These are phyloP conservation scores for Rhizodiscina lignyota DNA, from an alignment of 495 filamentous ascomycete species.

Conservation along the genomic window DNA sequence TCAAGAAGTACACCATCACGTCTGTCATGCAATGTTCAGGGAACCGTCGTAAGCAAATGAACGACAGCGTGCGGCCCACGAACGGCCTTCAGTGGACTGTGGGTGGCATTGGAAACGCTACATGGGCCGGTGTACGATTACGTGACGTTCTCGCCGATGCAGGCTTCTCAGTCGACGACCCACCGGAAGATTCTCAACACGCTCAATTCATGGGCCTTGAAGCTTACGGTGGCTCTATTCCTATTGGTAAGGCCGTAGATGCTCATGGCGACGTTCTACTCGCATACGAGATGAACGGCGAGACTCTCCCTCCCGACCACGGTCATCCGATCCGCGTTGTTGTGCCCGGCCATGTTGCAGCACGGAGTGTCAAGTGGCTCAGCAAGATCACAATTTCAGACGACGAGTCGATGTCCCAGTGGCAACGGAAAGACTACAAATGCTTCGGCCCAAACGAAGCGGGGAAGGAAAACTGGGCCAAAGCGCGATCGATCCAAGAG, in stretches of 20 bases:
- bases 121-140: slow-evolving; percentile 43
- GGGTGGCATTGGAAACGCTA: slow-evolving; percentile 41
- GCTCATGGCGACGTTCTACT: slow-evolving; percentile 40
- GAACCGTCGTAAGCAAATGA: slow-evolving; percentile 46
- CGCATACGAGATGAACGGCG: slow-evolving; percentile 25
- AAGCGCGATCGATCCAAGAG: no score
- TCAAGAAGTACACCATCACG: slow-evolving; percentile 36
- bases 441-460: no score
- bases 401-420: no score
- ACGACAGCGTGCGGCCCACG: slow-evolving; percentile 30
- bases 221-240: no score
- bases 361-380: slow-evolving; percentile 50
- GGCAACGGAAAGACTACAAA: no score
- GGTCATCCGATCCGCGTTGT: slow-evolving; percentile 43
- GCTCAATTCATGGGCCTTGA: no score
- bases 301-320: slow-evolving; percentile 37
- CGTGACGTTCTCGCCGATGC: slow-evolving; percentile 41
- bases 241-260: slow-evolving; percentile 36
- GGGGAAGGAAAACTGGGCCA: no score
- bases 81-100: slow-evolving; percentile 44
- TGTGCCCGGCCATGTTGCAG: slow-evolving; percentile 44
- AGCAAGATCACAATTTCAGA: slow-evolving; percentile 39
- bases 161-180: slow-evolving; percentile 24
- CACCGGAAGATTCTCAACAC: no score
- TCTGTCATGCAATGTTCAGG: slow-evolving; percentile 44